A percentile compares a stretch with the other conserved stretches of the same genome.
Conservation (phyloP, 2,329 filamentous ascomycete genomes). For the Aspergillus pseudoglaucus region DNA sequence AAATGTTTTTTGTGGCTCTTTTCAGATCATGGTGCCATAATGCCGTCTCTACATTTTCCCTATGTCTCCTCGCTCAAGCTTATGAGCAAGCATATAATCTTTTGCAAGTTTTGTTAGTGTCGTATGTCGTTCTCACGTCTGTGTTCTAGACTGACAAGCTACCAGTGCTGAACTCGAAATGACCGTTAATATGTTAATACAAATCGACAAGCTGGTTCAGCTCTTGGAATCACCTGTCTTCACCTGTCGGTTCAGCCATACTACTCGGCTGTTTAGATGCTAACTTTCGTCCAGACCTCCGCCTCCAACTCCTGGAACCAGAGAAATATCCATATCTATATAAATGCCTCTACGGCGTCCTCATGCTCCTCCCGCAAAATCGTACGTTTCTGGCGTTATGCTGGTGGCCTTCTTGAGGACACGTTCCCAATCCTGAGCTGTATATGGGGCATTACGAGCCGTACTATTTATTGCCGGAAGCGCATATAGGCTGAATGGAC, state of each 20-base stretch:
- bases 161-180: constrained; percentile 91
- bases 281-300: constrained; percentile 59
- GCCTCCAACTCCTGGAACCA: constrained; percentile 88
- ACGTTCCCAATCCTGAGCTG: too few relatives aligned
- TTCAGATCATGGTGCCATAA: constrained; percentile 99
- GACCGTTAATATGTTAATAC: constrained; percentile 97
- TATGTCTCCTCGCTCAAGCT: constrained; percentile 90
- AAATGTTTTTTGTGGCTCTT: constrained; percentile 87
- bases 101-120: constrained; percentile 82
- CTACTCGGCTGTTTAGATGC: constrained; percentile 10
- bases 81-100: constrained; percentile 98
- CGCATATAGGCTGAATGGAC: too few relatives aligned
- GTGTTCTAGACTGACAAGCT: constrained; percentile 15
- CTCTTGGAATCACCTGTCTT: constrained; percentile 95
- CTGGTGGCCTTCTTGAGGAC: too few relatives aligned
- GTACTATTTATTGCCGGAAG: too few relatives aligned
- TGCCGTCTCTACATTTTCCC: constrained; percentile 91
- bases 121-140: not conserved
- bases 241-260: constrained; percentile 61
- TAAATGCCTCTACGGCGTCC: constrained; percentile 91
- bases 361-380: constrained; percentile 98
- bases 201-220: constrained; percentile 97
- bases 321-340: constrained; percentile 93
- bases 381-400: too few relatives aligned
- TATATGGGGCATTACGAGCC: too few relatives aligned